Conservation (phyloP, 179 eudicot species). For the Carnegiea gigantea region DNA sequence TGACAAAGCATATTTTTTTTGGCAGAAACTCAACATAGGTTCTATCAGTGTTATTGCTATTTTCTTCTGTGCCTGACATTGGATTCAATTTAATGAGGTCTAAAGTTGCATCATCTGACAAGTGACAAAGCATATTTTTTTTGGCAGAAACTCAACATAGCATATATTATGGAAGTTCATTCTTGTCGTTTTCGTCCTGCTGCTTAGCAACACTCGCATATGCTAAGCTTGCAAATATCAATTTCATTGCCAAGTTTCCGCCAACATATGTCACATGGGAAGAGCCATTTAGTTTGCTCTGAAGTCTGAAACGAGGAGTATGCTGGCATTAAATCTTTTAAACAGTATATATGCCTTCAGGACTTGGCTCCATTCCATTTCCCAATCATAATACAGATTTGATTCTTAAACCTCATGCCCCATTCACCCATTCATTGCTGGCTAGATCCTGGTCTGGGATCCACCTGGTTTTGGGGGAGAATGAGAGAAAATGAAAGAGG, state of each 20-base stretch:
- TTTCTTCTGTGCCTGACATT: neutral
- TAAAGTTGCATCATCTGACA: neutral
- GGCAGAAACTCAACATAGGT: too few relatives aligned
- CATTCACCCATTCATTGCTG: too few relatives aligned
- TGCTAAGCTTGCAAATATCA: neutral
- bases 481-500: too few relatives aligned
- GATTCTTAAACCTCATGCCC: too few relatives aligned
- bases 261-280: neutral
- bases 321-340: neutral
- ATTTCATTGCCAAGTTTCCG: neutral
- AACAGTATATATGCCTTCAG: neutral
- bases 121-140: neutral
- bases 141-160: neutral
- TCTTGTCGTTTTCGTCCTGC: neutral
- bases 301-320: neutral
- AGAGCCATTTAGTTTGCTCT: neutral
- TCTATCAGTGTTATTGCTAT: neutral
- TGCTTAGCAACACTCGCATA: neutral
- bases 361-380: neutral
- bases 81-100: too few relatives aligned
- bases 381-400: neutral
- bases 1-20: neutral
- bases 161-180: neutral
- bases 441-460: too few relatives aligned
- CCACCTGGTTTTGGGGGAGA: too few relatives aligned